Percentiles rank a stretch among this genome's conserved stretches.
phyloP scores from a whole-genome alignment of 805 yeast species.

The Debaryomyces castellii region DNA sequence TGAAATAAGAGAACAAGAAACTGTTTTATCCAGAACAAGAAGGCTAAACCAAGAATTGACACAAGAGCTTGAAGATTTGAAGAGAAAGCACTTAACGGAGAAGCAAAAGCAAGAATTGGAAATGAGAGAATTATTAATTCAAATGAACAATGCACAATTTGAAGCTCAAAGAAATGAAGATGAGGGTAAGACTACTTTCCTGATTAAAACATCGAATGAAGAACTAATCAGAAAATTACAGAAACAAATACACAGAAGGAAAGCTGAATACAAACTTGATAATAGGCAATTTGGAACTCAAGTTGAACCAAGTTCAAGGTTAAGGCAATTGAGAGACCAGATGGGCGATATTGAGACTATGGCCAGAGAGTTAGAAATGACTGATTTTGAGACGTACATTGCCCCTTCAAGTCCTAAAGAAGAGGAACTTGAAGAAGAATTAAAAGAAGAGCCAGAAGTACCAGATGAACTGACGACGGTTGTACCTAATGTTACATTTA shows the following conservation, averaged over 20 bases:
- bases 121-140: conserved; percentile 67
- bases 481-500: not conserved
- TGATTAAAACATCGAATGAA: conserved; percentile 32
- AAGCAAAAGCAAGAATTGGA: conserved; percentile 77
- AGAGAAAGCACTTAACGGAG: conserved; percentile 57
- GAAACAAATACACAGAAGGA: conserved; percentile 45
- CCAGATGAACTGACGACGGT: conserved; percentile 15
- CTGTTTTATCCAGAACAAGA: conserved; percentile 57
- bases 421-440: conserved; percentile 8
- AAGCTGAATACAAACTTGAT: conserved; percentile 47
- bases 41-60: conserved; percentile 61
- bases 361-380: conserved; percentile 84
- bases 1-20: conserved; percentile 64
- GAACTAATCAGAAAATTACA: conserved; percentile 42
- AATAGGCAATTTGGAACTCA: conserved; percentile 48
- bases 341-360: conserved; percentile 84
- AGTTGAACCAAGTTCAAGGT: conserved; percentile 74
- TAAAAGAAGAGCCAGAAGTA: conserved; percentile 14
- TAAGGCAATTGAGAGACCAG: conserved; percentile 72
- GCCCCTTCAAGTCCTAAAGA: conserved; percentile 7
- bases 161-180: conserved; percentile 28
- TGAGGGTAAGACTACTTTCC: conserved; percentile 36
- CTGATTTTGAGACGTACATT: conserved; percentile 60
- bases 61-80: conserved; percentile 60
- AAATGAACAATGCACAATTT: conserved; percentile 51